A percentile compares a stretch with the other conserved stretches of the same genome.
Conservation (phyloP, 1,139 yeast genomes). For the Casaregolazyma suthepensis region DNA sequence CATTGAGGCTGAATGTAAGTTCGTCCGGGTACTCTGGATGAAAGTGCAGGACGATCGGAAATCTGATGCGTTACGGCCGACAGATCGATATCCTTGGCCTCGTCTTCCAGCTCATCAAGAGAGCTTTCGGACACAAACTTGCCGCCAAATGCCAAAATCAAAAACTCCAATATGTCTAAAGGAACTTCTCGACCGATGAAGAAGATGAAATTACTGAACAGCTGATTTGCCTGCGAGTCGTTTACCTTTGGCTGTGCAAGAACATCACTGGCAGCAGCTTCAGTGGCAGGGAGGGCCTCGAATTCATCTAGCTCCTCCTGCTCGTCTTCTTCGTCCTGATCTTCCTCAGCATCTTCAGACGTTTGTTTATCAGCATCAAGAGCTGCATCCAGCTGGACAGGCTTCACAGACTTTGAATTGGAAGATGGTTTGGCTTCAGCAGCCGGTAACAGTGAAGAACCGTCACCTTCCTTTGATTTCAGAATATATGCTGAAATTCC, state of each 20-base stretch:
- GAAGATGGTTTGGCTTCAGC: slow-evolving; percentile 25
- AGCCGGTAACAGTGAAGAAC: slow-evolving; percentile 32
- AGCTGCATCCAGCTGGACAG: slow-evolving; percentile 24
- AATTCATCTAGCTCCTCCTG: slow-evolving; percentile 63
- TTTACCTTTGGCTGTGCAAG: slow-evolving; percentile 72
- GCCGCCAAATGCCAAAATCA: slow-evolving; percentile 86
- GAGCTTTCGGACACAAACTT: slow-evolving; percentile 80
- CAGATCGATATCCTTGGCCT: slow-evolving; percentile 48
- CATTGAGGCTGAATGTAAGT: slow-evolving; percentile 97
- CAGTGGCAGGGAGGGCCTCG: slow-evolving; percentile 45
- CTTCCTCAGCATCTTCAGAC: slow-evolving; percentile 40
- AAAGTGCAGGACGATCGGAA: slow-evolving; percentile 81
- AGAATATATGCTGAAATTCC: slow-evolving; percentile 82
- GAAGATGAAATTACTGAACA: slow-evolving; percentile 72
- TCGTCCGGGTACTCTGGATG: slow-evolving; percentile 78
- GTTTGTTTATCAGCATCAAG: slow-evolving; percentile 39
- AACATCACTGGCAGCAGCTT: slow-evolving; percentile 65
- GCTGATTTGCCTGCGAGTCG: slow-evolving; percentile 50
- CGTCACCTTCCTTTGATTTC: slow-evolving; percentile 41
- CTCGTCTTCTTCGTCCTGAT: slow-evolving; percentile 35
- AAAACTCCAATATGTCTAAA: slow-evolving; percentile 81
- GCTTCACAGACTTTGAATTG: slow-evolving; percentile 12
- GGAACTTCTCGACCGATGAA: slow-evolving; percentile 95
- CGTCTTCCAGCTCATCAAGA: slow-evolving; percentile 58
- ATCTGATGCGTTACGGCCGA: slow-evolving; percentile 84